Evolutionary conservation across 2,329 filamentous ascomycete genomes (phyloP).

Genomic region (Atkinsonella texensis): DNA sequence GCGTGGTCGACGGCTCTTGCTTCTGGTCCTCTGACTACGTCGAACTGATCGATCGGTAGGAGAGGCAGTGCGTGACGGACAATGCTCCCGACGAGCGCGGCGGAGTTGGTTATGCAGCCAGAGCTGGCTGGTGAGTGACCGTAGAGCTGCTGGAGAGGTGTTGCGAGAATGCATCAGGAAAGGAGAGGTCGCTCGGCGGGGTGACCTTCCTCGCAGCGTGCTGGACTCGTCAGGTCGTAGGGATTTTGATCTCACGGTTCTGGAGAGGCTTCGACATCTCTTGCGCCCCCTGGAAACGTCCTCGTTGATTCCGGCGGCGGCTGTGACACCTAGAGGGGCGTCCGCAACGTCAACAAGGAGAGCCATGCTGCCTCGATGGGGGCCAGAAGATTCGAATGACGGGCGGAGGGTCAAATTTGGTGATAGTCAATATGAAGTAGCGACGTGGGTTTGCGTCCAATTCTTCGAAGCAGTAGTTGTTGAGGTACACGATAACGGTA

Average conservation of each 20-base stretch:
- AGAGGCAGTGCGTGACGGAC: conserved; percentile 26
- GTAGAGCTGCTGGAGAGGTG: conserved; percentile 19
- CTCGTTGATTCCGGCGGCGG: conserved; percentile 9
- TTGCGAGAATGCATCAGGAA: conserved; percentile 19
- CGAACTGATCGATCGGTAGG: conserved; percentile 21
- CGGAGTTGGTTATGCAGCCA: conserved; percentile 29
- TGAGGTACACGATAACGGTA: too few relatives aligned
- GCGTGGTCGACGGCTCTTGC: conserved; percentile 24
- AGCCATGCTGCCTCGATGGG: conserved; percentile 11
- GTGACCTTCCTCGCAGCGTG: conserved; percentile 30
- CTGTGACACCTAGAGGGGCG: conserved; percentile 13
- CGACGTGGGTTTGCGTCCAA: not conserved
- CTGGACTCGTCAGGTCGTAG: conserved; percentile 28
- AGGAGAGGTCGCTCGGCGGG: conserved; percentile 27
- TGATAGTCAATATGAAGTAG: not conserved
- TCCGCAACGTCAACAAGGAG: conserved; percentile 11
- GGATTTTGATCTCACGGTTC: conserved; percentile 17
- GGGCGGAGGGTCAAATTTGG: not conserved
- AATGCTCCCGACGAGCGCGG: conserved; percentile 31
- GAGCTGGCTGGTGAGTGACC: conserved; percentile 29
- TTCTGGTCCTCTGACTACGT: conserved; percentile 26
- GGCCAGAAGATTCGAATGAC: too few relatives aligned
- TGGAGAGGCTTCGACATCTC: conserved; percentile 26
- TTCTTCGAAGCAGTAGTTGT: too few relatives aligned
- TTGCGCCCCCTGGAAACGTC: conserved; percentile 26